phyloP scores from a whole-genome alignment of 345 rosid genomes.

The Schrenkiella parvula region DNA sequence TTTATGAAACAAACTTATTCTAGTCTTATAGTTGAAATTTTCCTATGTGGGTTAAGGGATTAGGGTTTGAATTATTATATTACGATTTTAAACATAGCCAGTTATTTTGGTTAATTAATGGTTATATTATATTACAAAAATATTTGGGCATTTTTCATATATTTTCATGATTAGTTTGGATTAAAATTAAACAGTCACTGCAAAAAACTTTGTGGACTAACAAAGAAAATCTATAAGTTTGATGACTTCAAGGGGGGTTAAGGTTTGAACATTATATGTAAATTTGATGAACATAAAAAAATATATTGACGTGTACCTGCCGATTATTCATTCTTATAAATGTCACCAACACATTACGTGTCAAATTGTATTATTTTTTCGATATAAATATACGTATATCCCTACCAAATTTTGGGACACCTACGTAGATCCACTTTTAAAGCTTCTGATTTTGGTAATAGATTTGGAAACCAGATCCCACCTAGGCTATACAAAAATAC shows the following conservation, averaged over 20 bases:
- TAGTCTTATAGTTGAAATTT: background rate
- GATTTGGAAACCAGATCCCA: slow-evolving; percentile 15
- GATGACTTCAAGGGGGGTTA: background rate
- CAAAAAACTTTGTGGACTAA: background rate
- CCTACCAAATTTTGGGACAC: slow-evolving; percentile 8
- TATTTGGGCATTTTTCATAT: too few relatives aligned
- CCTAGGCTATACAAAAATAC: background rate
- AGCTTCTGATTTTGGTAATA: background rate
- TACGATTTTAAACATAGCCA: too few relatives aligned
- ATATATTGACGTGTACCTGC: background rate
- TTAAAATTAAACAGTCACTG: background rate
- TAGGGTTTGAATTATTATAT: too few relatives aligned
- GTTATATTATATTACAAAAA: too few relatives aligned
- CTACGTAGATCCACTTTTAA: background rate
- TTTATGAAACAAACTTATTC: background rate
- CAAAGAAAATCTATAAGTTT: too few relatives aligned
- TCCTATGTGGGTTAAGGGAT: too few relatives aligned
- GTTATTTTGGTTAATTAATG: too few relatives aligned
- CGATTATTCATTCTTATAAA: background rate
- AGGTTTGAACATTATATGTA: background rate
- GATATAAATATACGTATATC: background rate
- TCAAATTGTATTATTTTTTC: background rate
- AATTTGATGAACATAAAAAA: background rate
- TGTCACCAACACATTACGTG: slow-evolving; percentile 1
- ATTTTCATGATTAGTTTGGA: background rate